Percentiles rank a stretch among this genome's conserved stretches.
Evolutionary conservation across 345 rosid species (phyloP).

Genomic region (Carallia brachiata): DNA sequence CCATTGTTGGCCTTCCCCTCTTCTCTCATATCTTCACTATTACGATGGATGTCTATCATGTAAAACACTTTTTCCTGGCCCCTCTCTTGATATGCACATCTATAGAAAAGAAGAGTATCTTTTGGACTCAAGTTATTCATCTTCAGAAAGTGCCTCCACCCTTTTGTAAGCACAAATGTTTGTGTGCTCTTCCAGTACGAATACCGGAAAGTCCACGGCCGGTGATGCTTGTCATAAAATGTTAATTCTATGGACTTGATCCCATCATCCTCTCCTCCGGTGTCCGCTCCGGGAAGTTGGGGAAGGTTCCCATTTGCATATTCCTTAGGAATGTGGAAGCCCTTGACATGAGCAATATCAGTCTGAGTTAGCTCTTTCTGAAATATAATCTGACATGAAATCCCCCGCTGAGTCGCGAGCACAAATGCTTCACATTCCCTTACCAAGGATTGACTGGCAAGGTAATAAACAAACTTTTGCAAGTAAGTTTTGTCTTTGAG

Average conservation of each 20-base stretch:
- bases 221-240: slow-evolving; percentile 16
- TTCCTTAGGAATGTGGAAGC: slow-evolving; percentile 22
- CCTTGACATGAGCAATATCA: slow-evolving; percentile 16
- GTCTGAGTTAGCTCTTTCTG: slow-evolving; percentile 16
- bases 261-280: not conserved
- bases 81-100: slow-evolving; percentile 9
- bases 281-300: not conserved
- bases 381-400: slow-evolving; percentile 13
- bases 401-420: not conserved
- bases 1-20: not conserved
- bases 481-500: slow-evolving; percentile 22
- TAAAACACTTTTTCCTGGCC: slow-evolving; percentile 5
- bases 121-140: slow-evolving; percentile 22
- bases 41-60: slow-evolving; percentile 15
- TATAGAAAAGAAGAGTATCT: slow-evolving; percentile 18
- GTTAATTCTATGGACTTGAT: not conserved
- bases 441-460: not conserved
- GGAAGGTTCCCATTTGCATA: slow-evolving; percentile 21
- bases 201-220: slow-evolving; percentile 24
- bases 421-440: no score
- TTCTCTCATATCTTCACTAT: not conserved
- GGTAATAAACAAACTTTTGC: not conserved
- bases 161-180: slow-evolving; percentile 16
- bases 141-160: slow-evolving; percentile 25
- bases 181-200: slow-evolving; percentile 19